Conservation (phyloP, 1,139 yeast genomes). For the Pichia sp. region DNA sequence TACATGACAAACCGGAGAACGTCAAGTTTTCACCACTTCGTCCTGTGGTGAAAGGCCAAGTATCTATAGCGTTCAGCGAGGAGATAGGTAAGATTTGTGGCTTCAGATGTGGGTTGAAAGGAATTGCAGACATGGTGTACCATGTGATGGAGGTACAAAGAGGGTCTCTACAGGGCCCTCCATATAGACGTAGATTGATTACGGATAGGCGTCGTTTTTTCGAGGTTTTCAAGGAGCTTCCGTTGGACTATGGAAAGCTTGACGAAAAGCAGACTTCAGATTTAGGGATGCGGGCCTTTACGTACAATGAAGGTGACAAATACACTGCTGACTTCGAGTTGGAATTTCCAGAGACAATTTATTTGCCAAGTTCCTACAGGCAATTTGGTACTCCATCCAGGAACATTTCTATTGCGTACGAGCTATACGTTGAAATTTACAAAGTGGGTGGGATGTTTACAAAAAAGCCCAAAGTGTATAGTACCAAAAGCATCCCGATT, state of each 20-base stretch:
- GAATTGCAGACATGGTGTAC: too few relatives aligned
- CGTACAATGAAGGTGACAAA: conserved; percentile 10
- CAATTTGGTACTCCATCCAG: conserved; percentile 14
- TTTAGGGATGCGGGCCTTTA: background rate
- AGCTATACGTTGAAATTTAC: conserved; percentile 11
- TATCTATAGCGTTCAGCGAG: too few relatives aligned
- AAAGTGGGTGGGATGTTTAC: conserved; percentile 10
- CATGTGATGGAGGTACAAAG: too few relatives aligned
- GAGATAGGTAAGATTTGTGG: too few relatives aligned
- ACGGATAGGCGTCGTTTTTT: background rate
- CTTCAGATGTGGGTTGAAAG: too few relatives aligned
- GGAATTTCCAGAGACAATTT: conserved; percentile 12
- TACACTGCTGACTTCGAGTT: conserved; percentile 8
- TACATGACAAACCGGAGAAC: too few relatives aligned
- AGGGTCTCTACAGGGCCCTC: background rate
- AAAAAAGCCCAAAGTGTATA: background rate
- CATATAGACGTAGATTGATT: background rate
- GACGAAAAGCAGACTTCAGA: background rate
- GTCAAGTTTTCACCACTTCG: too few relatives aligned
- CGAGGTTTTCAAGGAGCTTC: background rate
- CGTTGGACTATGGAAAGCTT: background rate
- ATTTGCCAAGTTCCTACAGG: conserved; percentile 15
- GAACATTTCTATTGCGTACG: conserved; percentile 11
- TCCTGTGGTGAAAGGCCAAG: too few relatives aligned
- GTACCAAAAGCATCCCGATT: conserved; percentile 3